phyloP scores from a whole-genome alignment of 208 protist species.

The Acanthamoeba triangularis region DNA sequence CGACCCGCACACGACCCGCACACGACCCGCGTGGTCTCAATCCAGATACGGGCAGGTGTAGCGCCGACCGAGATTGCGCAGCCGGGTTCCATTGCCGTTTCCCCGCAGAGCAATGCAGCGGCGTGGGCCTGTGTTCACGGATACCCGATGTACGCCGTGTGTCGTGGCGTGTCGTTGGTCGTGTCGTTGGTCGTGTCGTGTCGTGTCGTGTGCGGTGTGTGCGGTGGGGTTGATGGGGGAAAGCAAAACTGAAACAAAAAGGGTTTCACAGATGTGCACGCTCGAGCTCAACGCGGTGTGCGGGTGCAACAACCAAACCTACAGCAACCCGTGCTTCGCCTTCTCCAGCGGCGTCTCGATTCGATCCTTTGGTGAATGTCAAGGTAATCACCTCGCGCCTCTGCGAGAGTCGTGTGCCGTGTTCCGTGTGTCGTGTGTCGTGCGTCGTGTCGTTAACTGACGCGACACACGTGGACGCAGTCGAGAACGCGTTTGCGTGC shows the following conservation, averaged over 20 bases:
- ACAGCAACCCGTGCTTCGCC: slow-evolving; percentile 43
- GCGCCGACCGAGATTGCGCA: not conserved
- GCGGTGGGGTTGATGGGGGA: too few relatives aligned
- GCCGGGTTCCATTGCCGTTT: slow-evolving; percentile 20
- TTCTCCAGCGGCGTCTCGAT: slow-evolving; percentile 31
- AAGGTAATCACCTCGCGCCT: too few relatives aligned
- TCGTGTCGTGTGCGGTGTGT: too few relatives aligned
- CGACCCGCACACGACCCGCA: too few relatives aligned
- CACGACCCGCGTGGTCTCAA: not conserved
- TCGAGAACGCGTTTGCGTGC: not conserved
- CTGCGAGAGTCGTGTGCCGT: too few relatives aligned
- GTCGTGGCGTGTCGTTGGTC: too few relatives aligned
- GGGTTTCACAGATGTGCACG: slow-evolving; percentile 12
- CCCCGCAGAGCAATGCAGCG: slow-evolving; percentile 8
- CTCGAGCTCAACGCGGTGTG: slow-evolving; percentile 22
- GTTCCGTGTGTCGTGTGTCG: not conserved
- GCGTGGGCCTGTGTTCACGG: not conserved
- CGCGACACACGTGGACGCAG: not conserved
- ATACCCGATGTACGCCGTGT: not conserved
- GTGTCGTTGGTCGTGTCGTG: too few relatives aligned
- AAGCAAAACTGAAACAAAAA: too few relatives aligned
- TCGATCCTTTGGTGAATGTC: not conserved
- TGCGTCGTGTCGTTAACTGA: not conserved
- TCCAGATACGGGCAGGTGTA: not conserved
- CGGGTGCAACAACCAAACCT: slow-evolving; percentile 50